Percentiles rank a stretch among this genome's conserved stretches.
Conservation (phyloP, 1,284 basidiomycete genomes). For the Ustanciosporium gigantosporum region DNA sequence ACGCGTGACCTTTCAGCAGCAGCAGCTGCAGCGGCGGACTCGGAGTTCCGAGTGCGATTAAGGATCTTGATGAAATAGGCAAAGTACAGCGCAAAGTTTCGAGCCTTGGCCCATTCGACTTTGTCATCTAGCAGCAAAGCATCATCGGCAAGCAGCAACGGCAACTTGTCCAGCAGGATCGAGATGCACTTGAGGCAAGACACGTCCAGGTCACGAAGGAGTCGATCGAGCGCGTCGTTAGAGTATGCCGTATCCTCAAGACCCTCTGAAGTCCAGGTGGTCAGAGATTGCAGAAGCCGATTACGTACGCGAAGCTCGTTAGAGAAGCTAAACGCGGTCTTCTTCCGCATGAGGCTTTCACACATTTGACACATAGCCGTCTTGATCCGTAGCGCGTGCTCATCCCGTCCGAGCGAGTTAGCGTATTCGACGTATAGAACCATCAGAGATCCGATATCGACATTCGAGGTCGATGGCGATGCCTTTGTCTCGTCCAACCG, state of each 20-base stretch:
- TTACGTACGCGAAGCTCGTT: conserved; percentile 55
- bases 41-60: conserved; percentile 43
- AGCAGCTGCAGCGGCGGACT: conserved; percentile 15
- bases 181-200: conserved; percentile 53
- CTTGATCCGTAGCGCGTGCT: conserved; percentile 55
- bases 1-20: not conserved
- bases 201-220: conserved; percentile 54
- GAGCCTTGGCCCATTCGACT: conserved; percentile 55
- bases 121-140: conserved; percentile 54
- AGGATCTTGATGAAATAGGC: conserved; percentile 57
- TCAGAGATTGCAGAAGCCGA: conserved; percentile 53
- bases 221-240: conserved; percentile 39
- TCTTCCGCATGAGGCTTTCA: conserved; percentile 52
- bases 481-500: conserved; percentile 34
- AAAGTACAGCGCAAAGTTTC: conserved; percentile 54
- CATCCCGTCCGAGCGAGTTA: conserved; percentile 47
- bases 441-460: conserved; percentile 56
- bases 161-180: conserved; percentile 51
- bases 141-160: conserved; percentile 53
- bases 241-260: conserved; percentile 26
- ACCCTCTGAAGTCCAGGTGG: conserved; percentile 54
- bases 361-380: conserved; percentile 55
- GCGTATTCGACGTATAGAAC: conserved; percentile 55
- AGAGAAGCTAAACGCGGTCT: conserved; percentile 43
- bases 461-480: conserved; percentile 23